Conservation (phyloP, 441 rosid genomes). For the Sinapis alba region DNA sequence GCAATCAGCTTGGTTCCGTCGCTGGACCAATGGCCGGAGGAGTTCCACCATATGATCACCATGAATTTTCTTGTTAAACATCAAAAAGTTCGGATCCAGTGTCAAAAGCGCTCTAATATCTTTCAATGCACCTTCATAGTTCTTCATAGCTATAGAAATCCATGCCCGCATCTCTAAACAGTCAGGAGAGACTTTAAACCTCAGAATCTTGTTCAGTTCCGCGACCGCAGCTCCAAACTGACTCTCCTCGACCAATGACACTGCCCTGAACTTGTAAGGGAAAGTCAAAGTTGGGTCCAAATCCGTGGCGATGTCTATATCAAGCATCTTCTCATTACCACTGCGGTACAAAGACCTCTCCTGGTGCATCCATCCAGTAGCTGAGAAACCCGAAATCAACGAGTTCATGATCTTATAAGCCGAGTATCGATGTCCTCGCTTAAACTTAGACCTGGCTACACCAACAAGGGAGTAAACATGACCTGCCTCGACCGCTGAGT, state of each 20-base stretch:
- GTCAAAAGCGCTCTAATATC: slow-evolving; percentile 79
- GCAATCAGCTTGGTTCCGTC: slow-evolving; percentile 79
- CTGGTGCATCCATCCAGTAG: slow-evolving; percentile 84
- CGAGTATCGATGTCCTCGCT: slow-evolving; percentile 74
- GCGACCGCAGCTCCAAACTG: slow-evolving; percentile 58
- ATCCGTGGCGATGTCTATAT: slow-evolving; percentile 63
- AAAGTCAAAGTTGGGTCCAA: slow-evolving; percentile 79
- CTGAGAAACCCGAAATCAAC: slow-evolving; percentile 51
- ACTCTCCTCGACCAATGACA: slow-evolving; percentile 58
- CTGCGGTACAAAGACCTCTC: slow-evolving; percentile 74
- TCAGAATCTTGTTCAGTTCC: slow-evolving; percentile 66
- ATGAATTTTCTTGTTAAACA: slow-evolving; percentile 62
- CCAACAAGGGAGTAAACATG: slow-evolving; percentile 72
- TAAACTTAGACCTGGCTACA: slow-evolving; percentile 72
- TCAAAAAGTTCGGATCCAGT: slow-evolving; percentile 68
- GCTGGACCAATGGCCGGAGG: slow-evolving; percentile 64
- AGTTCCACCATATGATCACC: slow-evolving; percentile 69
- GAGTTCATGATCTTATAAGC: slow-evolving; percentile 77
- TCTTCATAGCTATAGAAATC: slow-evolving; percentile 68
- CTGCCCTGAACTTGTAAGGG: slow-evolving; percentile 80
- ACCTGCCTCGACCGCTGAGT: slow-evolving; percentile 67
- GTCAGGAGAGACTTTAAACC: slow-evolving; percentile 74
- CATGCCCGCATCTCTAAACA: slow-evolving; percentile 85
- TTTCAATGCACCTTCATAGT: slow-evolving; percentile 67
- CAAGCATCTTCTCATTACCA: slow-evolving; percentile 68